phyloP scores from a whole-genome alignment of 2,329 filamentous ascomycete species.

The Ophiostoma perfectum region DNA sequence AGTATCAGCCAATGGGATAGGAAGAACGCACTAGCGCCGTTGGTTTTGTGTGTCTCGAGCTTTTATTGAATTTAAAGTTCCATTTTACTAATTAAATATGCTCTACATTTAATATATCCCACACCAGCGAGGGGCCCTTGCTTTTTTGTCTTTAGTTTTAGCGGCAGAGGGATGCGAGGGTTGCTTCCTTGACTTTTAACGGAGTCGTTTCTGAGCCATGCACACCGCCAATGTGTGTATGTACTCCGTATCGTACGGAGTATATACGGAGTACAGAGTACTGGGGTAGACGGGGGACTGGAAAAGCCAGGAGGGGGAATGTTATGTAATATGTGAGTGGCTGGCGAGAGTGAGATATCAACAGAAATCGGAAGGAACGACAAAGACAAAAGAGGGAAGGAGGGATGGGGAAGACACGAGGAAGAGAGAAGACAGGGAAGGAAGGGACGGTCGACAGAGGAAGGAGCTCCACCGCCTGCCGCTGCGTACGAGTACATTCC shows the following conservation, averaged over 20 bases:
- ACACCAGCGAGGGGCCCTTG: constrained; percentile 1
- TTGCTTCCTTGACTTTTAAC: background rate
- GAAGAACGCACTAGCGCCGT: constrained; percentile 4
- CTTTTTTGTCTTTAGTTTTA: background rate
- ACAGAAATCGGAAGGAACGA: background rate
- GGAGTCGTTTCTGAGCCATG: background rate
- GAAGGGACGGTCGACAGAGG: background rate
- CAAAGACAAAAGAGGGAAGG: background rate
- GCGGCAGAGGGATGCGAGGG: background rate
- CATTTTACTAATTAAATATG: background rate
- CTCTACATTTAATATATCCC: background rate
- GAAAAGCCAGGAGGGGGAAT: too few relatives aligned
- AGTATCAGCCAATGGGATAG: background rate
- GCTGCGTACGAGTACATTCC: background rate
- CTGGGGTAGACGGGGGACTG: too few relatives aligned
- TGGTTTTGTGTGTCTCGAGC: background rate
- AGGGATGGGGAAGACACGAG: background rate
- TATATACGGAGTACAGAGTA: too few relatives aligned
- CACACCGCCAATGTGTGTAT: background rate
- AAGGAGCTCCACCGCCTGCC: constrained; percentile 11
- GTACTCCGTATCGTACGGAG: too few relatives aligned
- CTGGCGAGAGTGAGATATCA: too few relatives aligned
- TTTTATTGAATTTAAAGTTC: background rate
- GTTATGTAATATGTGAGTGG: too few relatives aligned
- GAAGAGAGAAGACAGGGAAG: background rate